These are phyloP conservation scores for Candida bentonensis DNA, from an alignment of 805 yeast species.

Conservation along the genomic window DNA sequence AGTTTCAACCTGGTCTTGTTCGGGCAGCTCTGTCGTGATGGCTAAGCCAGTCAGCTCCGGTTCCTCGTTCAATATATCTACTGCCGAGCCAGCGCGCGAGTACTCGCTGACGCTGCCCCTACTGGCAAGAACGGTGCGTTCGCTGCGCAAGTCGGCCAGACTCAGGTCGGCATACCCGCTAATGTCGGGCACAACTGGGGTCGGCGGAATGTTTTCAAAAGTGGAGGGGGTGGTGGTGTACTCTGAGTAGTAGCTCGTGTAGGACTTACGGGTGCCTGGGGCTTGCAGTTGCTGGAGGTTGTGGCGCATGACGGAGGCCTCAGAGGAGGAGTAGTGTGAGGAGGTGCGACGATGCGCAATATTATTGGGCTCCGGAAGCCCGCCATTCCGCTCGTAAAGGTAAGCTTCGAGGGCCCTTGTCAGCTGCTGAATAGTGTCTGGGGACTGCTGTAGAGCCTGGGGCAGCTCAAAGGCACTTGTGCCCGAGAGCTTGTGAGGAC, in stretches of 20 bases:
- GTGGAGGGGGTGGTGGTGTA: background rate
- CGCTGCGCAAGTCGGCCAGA: too few relatives aligned
- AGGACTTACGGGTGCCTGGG: background rate
- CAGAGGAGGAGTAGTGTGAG: background rate
- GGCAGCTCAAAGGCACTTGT: constrained; percentile 6
- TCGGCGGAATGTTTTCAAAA: background rate
- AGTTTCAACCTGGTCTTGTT: too few relatives aligned
- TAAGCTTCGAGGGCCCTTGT: constrained; percentile 9
- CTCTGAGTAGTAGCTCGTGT: background rate
- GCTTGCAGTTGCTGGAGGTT: background rate
- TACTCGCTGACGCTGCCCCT: too few relatives aligned
- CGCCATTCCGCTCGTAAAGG: constrained; percentile 3
- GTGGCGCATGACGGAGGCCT: background rate
- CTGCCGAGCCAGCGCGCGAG: too few relatives aligned
- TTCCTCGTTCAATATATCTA: too few relatives aligned
- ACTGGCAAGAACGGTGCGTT: too few relatives aligned
- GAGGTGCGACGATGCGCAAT: background rate
- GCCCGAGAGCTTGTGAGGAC: constrained; percentile 5
- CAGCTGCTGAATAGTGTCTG: constrained; percentile 4
- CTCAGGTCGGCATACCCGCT: too few relatives aligned
- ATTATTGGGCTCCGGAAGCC: too few relatives aligned
- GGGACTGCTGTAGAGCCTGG: constrained; percentile 4
- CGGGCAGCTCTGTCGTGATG: too few relatives aligned
- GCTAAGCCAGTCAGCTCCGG: too few relatives aligned
- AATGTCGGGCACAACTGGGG: background rate